A percentile compares a stretch with the other conserved stretches of the same genome.
phyloP scores from a whole-genome alignment of 805 yeast genomes.

The Zygosaccharomyces siamensis region DNA sequence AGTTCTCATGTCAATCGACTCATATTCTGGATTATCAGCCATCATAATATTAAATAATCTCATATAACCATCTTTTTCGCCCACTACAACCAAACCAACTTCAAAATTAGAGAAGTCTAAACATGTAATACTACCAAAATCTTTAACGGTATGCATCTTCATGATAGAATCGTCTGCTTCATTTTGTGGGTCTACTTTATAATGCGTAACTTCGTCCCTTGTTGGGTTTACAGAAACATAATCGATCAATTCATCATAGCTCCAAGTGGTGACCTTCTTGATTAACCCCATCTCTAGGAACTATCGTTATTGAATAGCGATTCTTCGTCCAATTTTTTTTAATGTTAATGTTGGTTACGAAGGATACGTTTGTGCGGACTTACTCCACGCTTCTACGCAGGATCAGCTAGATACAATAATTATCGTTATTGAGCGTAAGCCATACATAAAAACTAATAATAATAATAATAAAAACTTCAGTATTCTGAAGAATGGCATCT shows the following conservation, averaged over 20 bases:
- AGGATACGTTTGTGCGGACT: neutral
- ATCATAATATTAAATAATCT: conserved; percentile 55
- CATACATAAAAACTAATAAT: too few relatives aligned
- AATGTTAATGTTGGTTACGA: neutral
- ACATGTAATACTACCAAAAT: conserved; percentile 66
- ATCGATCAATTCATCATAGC: conserved; percentile 30
- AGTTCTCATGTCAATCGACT: conserved; percentile 15
- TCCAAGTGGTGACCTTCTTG: conserved; percentile 32
- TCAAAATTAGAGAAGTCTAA: conserved; percentile 52
- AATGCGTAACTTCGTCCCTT: conserved; percentile 72
- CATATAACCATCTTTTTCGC: conserved; percentile 66
- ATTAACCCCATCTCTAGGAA: conserved; percentile 29
- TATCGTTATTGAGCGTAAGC: too few relatives aligned
- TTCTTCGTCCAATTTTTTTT: neutral
- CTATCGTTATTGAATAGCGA: neutral
- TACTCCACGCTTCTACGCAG: neutral
- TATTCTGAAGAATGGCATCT: too few relatives aligned
- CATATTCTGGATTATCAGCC: conserved; percentile 16
- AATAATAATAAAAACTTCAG: too few relatives aligned
- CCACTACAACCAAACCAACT: conserved; percentile 64
- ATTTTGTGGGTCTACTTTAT: conserved; percentile 47
- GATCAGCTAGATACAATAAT: too few relatives aligned
- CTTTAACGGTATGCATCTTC: conserved; percentile 50
- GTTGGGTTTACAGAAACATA: conserved; percentile 65
- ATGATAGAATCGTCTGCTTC: conserved; percentile 50